Evolutionary conservation across 139 green algal genomes (phyloP).

Genomic region (Nannochloris sp.): DNA sequence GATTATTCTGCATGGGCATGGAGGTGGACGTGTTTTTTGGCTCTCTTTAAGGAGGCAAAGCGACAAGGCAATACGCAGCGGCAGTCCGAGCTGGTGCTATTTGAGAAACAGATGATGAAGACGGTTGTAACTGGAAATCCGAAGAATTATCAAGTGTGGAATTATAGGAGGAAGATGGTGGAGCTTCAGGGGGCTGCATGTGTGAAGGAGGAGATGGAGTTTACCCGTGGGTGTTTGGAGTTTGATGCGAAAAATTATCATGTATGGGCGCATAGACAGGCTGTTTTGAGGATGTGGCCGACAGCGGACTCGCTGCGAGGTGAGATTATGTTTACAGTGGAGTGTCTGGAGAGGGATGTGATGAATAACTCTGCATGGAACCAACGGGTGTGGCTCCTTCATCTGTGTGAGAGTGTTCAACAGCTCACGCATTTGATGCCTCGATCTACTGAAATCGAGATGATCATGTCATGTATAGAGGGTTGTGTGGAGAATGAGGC

Average conservation of each 20-base stretch:
- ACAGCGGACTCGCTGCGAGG: constrained; percentile 1
- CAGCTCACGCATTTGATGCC: too few relatives aligned
- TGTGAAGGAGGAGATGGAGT: constrained; percentile 37
- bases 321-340: constrained; percentile 47
- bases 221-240: constrained; percentile 39
- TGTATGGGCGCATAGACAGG: constrained; percentile 72
- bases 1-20: constrained; percentile 74
- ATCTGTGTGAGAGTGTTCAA: too few relatives aligned
- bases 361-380: constrained; percentile 87
- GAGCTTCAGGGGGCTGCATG: constrained; percentile 21
- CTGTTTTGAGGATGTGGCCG: constrained; percentile 16
- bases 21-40: constrained; percentile 41
- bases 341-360: constrained; percentile 50
- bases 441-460: constrained; percentile 37
- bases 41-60: neutral
- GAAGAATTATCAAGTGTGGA: constrained; percentile 96
- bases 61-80: constrained; percentile 13
- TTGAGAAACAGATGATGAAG: constrained; percentile 19
- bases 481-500: constrained; percentile 49
- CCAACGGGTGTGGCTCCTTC: constrained; percentile 45
- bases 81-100: constrained; percentile 12
- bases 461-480: constrained; percentile 21
- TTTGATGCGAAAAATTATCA: constrained; percentile 86
- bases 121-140: constrained; percentile 31
- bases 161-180: constrained; percentile 55